Base-by-base conservation (phyloP, 2,329 filamentous ascomycete genomes). In the Xylariaceae sp. region DNA sequence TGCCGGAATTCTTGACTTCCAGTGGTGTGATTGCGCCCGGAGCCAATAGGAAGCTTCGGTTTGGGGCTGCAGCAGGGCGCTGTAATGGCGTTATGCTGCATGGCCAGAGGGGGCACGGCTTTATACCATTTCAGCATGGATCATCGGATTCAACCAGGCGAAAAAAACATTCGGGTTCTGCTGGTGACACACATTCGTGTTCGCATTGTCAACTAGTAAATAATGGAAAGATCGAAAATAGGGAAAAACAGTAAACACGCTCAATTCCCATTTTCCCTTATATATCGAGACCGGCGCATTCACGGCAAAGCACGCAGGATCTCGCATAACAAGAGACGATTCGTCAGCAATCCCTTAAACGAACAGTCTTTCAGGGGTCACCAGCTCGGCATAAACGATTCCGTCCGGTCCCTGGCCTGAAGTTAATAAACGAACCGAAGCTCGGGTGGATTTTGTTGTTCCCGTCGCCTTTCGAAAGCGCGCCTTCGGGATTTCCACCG, bases 291-390 rank as follows among this genome's bases (percentile, higher is more conserved):
- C 9, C 37, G 37, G 11, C 37, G 11, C 37, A 42, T 42, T 8
- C 37, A 42, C 8, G 37, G 37, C 11, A 42, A 42, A 42, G 23
- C 23, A 30, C 37, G 37, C 13, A 42, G 9, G 37, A 10, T 10
- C 37, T 42, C 37, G 13, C 5, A 10, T 42, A 9, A 13, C 13
- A 13, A 42, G 9, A 10, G 13, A 8, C 59, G 54, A 62, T 55
- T 53, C 35, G 47, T 35, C 37, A 49, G 42, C 42, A 51, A 42
- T 42, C 35, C 11, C 51, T 60, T 62, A 64, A n/a, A 60, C 55
- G 13, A 44, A 64, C 62, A 52, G 62, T 64, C 62, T 60, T 60
- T 62, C 62, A 64, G 60, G 62, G 62, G 62, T 61, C 62, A 39
- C 37, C 37, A 30, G 23, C 11, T 42, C 37, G 37, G 37, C 37